A percentile compares a stretch with the other conserved stretches of the same genome.
Conservation (phyloP, 2,329 filamentous ascomycete species). For the Lecanosticta acicola region DNA sequence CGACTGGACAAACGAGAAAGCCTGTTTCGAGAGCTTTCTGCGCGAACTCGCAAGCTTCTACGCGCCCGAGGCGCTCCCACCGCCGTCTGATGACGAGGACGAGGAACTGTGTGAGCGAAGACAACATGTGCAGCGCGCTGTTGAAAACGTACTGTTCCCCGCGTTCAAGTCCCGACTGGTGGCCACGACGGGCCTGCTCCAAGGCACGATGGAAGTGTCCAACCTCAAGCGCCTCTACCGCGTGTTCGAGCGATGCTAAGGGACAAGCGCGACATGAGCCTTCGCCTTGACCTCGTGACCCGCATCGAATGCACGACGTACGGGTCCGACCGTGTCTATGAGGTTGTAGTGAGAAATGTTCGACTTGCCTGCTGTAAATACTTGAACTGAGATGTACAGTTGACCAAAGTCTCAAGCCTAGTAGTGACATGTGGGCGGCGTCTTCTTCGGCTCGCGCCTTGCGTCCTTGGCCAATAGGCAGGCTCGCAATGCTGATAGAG, state of each 20-base stretch:
- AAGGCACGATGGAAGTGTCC: slow-evolving; percentile 31
- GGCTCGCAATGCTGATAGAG: no score
- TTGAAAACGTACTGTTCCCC: slow-evolving; percentile 87
- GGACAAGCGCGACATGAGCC: no score
- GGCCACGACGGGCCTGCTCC: slow-evolving; percentile 56
- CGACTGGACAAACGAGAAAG: slow-evolving; percentile 77
- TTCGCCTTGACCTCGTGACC: no score
- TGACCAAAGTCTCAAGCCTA: no score
- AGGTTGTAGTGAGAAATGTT: no score
- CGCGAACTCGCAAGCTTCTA: slow-evolving; percentile 84
- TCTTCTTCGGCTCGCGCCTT: no score
- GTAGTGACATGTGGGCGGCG: no score
- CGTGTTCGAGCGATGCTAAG: slow-evolving; percentile 26
- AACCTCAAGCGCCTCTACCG: slow-evolving; percentile 36
- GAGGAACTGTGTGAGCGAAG: slow-evolving; percentile 45
- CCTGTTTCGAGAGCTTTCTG: slow-evolving; percentile 81
- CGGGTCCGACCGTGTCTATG: no score
- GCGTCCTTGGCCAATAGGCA: no score
- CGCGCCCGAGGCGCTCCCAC: slow-evolving; percentile 75
- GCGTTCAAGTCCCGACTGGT: slow-evolving; percentile 78
- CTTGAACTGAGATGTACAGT: no score
- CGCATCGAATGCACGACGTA: no score
- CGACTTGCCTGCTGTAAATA: no score
- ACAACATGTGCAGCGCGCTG: slow-evolving; percentile 58
- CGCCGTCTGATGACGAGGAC: slow-evolving; percentile 36